These are phyloP conservation scores for Pyrenophora graminea DNA, from an alignment of 2,329 filamentous ascomycete species.

Conservation along the genomic window DNA sequence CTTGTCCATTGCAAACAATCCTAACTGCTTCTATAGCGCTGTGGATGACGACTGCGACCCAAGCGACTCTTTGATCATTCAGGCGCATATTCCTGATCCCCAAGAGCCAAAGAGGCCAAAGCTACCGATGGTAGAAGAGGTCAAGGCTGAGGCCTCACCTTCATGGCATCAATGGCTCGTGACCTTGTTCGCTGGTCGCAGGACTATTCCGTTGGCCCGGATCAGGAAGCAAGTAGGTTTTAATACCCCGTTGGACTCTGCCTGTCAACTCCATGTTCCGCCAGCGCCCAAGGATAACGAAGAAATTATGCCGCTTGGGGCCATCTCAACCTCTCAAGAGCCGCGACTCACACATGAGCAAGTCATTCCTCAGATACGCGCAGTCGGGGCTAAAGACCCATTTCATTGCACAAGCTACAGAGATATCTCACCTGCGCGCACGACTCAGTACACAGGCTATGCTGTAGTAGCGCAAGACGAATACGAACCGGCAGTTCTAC, in stretches of 20 bases:
- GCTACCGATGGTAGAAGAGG: neutral
- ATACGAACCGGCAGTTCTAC: slow-evolving; percentile 8
- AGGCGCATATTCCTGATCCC: neutral
- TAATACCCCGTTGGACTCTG: neutral
- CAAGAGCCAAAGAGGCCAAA: neutral
- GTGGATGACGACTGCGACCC: slow-evolving; percentile 2
- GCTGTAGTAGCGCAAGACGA: slow-evolving; percentile 9
- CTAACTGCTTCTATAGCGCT: neutral
- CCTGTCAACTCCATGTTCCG: neutral
- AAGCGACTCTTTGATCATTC: slow-evolving; percentile 1
- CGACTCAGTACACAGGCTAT: slow-evolving; percentile 7
- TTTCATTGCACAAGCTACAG: neutral
- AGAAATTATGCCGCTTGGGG: no score
- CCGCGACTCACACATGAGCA: slow-evolving; percentile 6
- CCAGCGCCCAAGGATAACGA: neutral
- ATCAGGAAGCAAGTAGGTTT: neutral
- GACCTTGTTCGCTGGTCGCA: slow-evolving; percentile 17
- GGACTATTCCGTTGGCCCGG: neutral
- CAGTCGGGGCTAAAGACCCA: neutral
- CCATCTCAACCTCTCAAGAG: neutral
- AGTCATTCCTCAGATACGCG: slow-evolving; percentile 1
- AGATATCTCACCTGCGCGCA: slow-evolving; percentile 3
- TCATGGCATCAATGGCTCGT: slow-evolving; percentile 12
- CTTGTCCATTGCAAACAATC: neutral
- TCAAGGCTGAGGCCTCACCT: neutral